Evolutionary conservation across 495 filamentous ascomycete species (phyloP).

Genomic region (Annulohypoxylon maeteangense): DNA sequence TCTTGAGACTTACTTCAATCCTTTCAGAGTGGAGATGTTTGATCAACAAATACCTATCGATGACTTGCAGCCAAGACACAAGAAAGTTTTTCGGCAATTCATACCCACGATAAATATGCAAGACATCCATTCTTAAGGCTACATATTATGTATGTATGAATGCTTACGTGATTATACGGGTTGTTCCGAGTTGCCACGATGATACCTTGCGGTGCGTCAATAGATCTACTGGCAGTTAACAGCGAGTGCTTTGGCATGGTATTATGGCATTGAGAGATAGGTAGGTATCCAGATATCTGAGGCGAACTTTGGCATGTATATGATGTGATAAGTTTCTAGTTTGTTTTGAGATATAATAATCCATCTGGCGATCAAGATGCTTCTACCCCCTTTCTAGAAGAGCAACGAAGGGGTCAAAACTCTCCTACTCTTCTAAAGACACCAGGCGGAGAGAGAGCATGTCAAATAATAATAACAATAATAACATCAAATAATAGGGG

Average conservation of each 20-base stretch:
- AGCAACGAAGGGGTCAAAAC: conserved; percentile 1
- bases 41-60: background rate
- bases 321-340: conserved; percentile 4
- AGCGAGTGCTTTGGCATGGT: background rate
- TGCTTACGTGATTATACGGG: conserved; percentile 15
- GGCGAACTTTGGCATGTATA: background rate
- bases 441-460: background rate
- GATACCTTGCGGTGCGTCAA: conserved; percentile 4
- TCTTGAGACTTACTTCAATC: background rate
- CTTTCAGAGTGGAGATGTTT: background rate
- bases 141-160: background rate
- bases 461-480: background rate
- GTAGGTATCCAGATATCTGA: background rate
- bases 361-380: background rate
- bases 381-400: conserved; percentile 1
- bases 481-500: background rate
- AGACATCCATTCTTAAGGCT: background rate
- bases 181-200: conserved; percentile 27
- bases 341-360: background rate
- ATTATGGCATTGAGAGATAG: background rate
- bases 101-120: conserved; percentile 16
- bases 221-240: background rate
- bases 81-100: conserved; percentile 28
- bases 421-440: conserved; percentile 1
- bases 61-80: conserved; percentile 22